Conservation (phyloP, 257 asterid genomes). For the Nicotiana otophora region DNA sequence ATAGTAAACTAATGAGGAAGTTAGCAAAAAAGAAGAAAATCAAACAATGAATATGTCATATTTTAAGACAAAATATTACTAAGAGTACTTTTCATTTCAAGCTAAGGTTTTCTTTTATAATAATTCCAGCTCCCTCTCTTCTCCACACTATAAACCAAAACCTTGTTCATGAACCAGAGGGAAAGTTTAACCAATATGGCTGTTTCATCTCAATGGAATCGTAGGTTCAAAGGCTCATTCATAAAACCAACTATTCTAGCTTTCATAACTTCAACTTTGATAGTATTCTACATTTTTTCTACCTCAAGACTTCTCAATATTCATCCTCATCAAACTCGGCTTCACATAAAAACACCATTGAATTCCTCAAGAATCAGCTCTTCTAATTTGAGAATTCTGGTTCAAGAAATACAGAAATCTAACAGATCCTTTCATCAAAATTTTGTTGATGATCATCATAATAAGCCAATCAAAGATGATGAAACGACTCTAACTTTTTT, state of each 20-base stretch:
- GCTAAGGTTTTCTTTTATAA: too few relatives aligned
- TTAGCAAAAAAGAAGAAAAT: not conserved
- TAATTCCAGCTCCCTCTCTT: not conserved
- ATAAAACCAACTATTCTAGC: slow-evolving; percentile 26
- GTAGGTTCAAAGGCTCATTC: slow-evolving; percentile 16
- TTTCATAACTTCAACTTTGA: slow-evolving; percentile 23
- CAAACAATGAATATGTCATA: not conserved
- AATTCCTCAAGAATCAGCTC: not conserved
- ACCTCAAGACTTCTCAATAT: slow-evolving; percentile 21
- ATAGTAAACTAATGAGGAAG: not conserved
- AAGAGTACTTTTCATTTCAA: too few relatives aligned
- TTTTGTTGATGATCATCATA: not conserved
- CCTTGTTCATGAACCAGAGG: not conserved
- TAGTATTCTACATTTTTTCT: slow-evolving; percentile 25
- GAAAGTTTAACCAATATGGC: not conserved
- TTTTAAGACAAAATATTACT: not conserved
- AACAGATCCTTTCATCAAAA: too few relatives aligned
- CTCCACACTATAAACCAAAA: too few relatives aligned
- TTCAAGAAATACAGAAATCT: not conserved
- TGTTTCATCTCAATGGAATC: not conserved
- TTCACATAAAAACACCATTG: slow-evolving; percentile 5
- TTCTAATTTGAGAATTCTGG: not conserved
- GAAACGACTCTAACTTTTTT: not conserved
- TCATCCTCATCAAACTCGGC: slow-evolving; percentile 19
- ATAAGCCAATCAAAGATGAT: not conserved